Evolutionary conservation across 1,284 basidiomycete genomes (phyloP).

Genomic region (Rugosomyces carneus): DNA sequence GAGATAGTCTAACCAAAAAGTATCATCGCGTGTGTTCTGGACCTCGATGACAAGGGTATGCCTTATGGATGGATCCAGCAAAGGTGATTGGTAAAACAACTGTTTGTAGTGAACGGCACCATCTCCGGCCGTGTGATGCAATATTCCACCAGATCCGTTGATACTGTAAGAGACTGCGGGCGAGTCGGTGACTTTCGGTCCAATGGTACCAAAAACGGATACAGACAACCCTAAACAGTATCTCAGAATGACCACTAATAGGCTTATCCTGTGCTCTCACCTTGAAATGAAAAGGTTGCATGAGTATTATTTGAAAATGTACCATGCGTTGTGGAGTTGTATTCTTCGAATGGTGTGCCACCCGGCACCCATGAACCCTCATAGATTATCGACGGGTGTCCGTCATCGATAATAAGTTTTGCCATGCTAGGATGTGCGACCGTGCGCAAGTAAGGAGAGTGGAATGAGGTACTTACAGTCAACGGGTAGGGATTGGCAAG

Average conservation of each 20-base stretch:
- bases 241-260: neutral
- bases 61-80: neutral
- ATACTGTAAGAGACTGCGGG: neutral
- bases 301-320: neutral
- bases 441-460: no score
- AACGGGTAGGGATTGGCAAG: no score
- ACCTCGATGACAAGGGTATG: neutral
- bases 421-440: no score
- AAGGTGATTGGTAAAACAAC: neutral
- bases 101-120: neutral
- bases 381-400: neutral
- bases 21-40: no score
- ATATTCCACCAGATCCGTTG: neutral
- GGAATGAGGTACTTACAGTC: no score
- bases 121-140: neutral
- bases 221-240: neutral
- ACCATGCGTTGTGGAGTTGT: neutral
- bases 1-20: neutral
- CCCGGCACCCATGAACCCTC: neutral
- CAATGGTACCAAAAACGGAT: neutral
- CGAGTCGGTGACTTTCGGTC: no score
- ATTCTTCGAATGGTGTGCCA: neutral
- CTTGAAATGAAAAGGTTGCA: neutral
- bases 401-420: neutral
- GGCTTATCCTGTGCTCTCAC: neutral